These are phyloP conservation scores for Penicillium malachiteum DNA, from an alignment of 495 filamentous ascomycete species.

Conservation along the genomic window DNA sequence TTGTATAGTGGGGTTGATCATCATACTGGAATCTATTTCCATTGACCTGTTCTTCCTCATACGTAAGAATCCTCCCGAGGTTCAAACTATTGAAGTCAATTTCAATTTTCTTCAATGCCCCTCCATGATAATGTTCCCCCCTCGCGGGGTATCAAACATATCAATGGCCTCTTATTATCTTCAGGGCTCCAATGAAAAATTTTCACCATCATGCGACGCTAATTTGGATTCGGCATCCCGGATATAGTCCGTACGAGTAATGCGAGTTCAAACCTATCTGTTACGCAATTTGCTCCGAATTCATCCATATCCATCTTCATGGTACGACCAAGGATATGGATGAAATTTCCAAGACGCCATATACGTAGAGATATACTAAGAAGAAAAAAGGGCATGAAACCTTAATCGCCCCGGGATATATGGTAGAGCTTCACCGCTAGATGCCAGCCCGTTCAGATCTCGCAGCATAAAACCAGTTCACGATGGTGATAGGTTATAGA, in stretches of 20 bases:
- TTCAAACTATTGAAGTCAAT: background rate
- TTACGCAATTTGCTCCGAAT: background rate
- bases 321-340: too few relatives aligned
- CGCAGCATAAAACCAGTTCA: background rate
- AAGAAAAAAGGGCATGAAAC: background rate
- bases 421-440: constrained; percentile 30
- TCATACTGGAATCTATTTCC: background rate
- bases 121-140: background rate
- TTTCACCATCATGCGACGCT: background rate
- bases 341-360: background rate
- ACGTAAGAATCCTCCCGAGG: background rate
- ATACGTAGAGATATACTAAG: background rate
- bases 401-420: constrained; percentile 11
- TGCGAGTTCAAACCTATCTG: background rate
- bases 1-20: constrained; percentile 1
- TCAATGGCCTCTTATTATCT: background rate
- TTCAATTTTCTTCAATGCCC: background rate
- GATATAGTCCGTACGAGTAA: background rate
- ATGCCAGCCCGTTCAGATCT: constrained; percentile 20
- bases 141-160: background rate
- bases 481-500: constrained; percentile 13
- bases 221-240: constrained; percentile 3
- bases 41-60: background rate
- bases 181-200: background rate
- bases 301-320: background rate